Evolutionary conservation across 2,329 filamentous ascomycete genomes (phyloP).

Genomic region (Aspergillus luchuensis): DNA sequence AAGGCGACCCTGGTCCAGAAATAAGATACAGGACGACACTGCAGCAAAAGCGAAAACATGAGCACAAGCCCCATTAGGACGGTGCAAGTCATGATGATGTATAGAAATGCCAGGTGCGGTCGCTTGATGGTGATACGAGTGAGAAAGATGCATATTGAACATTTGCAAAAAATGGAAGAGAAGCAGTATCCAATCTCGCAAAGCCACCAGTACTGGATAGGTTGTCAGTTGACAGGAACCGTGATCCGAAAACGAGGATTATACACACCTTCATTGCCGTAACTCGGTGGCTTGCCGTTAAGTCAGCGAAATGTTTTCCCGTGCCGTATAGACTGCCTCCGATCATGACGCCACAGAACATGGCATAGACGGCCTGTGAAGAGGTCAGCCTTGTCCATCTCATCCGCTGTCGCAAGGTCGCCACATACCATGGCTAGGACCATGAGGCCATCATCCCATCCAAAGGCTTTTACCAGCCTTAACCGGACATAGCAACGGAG

Average conservation of each 20-base stretch:
- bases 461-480: slow-evolving; percentile 29
- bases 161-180: slow-evolving; percentile 50
- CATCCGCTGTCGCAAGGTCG: background rate
- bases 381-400: background rate
- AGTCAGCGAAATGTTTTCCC: slow-evolving; percentile 22
- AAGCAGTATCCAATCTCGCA: slow-evolving; percentile 56
- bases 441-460: slow-evolving; percentile 34
- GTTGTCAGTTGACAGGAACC: background rate
- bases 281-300: slow-evolving; percentile 20
- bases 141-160: slow-evolving; percentile 56
- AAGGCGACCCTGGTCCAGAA: slow-evolving; percentile 47
- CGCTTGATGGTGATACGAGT: slow-evolving; percentile 50
- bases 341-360: slow-evolving; percentile 30
- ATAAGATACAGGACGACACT: slow-evolving; percentile 52
- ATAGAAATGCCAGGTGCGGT: slow-evolving; percentile 51
- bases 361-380: slow-evolving; percentile 22
- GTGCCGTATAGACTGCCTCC: slow-evolving; percentile 31
- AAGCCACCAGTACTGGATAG: slow-evolving; percentile 50
- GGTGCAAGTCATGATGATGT: slow-evolving; percentile 47
- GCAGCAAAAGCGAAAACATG: slow-evolving; percentile 53
- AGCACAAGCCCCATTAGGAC: slow-evolving; percentile 49
- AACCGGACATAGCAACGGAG: slow-evolving; percentile 33
- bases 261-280: slow-evolving; percentile 26
- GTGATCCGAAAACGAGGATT: background rate
- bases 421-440: slow-evolving; percentile 26